Conservation (phyloP, 148 eudicot genomes). For the Pharnaceum exiguum region DNA sequence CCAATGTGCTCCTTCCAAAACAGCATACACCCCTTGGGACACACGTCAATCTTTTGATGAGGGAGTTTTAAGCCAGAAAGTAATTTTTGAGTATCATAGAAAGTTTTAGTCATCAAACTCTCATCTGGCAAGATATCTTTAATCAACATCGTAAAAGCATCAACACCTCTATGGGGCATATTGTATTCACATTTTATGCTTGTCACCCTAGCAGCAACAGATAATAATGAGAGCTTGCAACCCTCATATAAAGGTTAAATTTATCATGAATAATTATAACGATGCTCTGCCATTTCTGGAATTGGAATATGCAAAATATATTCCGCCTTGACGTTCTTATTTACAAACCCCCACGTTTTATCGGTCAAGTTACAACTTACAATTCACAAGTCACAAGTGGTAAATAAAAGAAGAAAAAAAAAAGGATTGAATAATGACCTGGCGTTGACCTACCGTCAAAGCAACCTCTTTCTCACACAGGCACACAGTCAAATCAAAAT, state of each 20-base stretch:
- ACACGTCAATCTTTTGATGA: not conserved
- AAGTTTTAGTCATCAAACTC: not conserved
- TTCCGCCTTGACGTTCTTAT: too few relatives aligned
- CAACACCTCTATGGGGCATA: not conserved
- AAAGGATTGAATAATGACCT: too few relatives aligned
- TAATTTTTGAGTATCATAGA: not conserved
- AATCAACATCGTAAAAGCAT: not conserved
- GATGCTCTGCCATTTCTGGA: too few relatives aligned
- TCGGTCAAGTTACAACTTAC: too few relatives aligned
- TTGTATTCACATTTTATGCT: constrained; percentile 4
- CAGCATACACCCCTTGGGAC: not conserved
- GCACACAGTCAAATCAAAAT: too few relatives aligned
- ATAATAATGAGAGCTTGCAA: not conserved
- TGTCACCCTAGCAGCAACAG: not conserved
- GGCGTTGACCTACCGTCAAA: too few relatives aligned
- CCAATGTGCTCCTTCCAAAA: not conserved
- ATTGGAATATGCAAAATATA: too few relatives aligned
- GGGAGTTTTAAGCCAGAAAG: not conserved
- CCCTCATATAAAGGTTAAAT: constrained; percentile 3
- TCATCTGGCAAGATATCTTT: not conserved
- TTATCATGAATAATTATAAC: too few relatives aligned
- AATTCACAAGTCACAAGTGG: too few relatives aligned
- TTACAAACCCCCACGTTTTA: too few relatives aligned
- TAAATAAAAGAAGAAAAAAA: too few relatives aligned
- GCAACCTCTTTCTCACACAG: too few relatives aligned